Base-by-base conservation (phyloP, 1,139 yeast species). In the Hyphopichia fennica region DNA sequence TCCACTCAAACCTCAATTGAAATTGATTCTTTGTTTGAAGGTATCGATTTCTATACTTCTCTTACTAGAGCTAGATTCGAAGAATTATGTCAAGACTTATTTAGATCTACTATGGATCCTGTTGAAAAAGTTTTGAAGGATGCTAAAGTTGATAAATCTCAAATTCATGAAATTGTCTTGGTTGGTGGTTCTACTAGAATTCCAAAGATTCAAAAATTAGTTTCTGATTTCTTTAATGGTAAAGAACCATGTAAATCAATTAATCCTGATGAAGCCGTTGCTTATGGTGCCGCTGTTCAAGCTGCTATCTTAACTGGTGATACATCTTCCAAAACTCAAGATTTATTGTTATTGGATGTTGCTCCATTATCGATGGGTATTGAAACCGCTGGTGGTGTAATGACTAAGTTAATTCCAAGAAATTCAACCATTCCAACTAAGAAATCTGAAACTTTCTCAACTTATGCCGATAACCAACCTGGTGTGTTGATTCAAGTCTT, bases 331-430 rank as follows among this genome's bases (percentile, higher is more conserved):
- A 66, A 66, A 63, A 82, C 79, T 43, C 95, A 87, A 66, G 96
- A 88, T 67, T 80, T 89, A 63, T 84, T 89, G 58, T 75, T 89
- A 62, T 80, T 89, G 62, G 97, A 89, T 75, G 96, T 87, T 56
- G 87, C 89, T 59, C 96, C 98, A 67, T 81, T 89, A 65, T 88
- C 96, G 48, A 72, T 89, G 57, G 96, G 96, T 78, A 90, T 89
- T 65, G 96, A 89, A 76, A 89, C 96, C 56, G 87, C 96, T 50
- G 96, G 96, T 70, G 96, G 96, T 72, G 93, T 89, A 59, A 89
- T 89, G 96, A 89, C 96, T 60, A 88, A 89, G 68, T 82, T 91
- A 72, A 91, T 91, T 62, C 88, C 90, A 74, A 88, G 97, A 79
- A 91, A 91, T 77, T 85, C 97, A 37, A 87, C 96, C 46, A 91